Percentiles rank a stretch among this genome's conserved stretches.
These are phyloP conservation scores for Neolentinus lepideus DNA, from an alignment of 1,284 basidiomycete genomes.

Conservation along the genomic window DNA sequence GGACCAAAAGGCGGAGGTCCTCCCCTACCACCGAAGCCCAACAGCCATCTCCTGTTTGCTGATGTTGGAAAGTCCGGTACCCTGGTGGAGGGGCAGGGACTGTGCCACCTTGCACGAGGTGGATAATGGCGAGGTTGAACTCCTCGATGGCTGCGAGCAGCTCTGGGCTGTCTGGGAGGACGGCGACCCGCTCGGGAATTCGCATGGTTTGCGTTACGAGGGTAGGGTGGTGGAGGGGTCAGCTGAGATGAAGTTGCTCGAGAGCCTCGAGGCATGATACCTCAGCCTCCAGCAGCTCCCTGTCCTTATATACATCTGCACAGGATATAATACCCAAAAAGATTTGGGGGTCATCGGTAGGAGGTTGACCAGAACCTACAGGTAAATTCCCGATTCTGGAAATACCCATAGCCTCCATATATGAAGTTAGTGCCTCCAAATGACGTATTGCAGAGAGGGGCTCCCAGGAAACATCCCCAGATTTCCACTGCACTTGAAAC, in stretches of 20 bases:
- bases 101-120: not conserved
- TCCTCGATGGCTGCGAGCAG: not conserved
- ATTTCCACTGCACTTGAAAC: constrained; percentile 23
- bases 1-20: too few relatives aligned
- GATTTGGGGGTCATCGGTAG: constrained; percentile 3
- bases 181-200: too few relatives aligned
- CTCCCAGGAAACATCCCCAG: constrained; percentile 24
- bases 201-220: too few relatives aligned
- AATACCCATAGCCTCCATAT: constrained; percentile 16
- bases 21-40: too few relatives aligned
- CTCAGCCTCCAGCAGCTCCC: not conserved
- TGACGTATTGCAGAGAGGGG: constrained; percentile 14
- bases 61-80: not conserved
- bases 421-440: constrained; percentile 14
- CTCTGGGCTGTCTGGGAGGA: not conserved
- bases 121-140: not conserved
- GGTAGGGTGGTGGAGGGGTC: not conserved
- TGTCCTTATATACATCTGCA: not conserved
- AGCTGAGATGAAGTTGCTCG: too few relatives aligned
- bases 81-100: not conserved
- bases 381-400: not conserved
- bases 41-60: not conserved
- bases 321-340: not conserved
- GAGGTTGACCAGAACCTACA: not conserved
- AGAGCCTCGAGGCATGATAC: not conserved